Evolutionary conservation across 2,329 filamentous ascomycete species (phyloP), one percentile per base, ranked within the genome.

Genomic region (Sporothrix schenckii): DNA sequence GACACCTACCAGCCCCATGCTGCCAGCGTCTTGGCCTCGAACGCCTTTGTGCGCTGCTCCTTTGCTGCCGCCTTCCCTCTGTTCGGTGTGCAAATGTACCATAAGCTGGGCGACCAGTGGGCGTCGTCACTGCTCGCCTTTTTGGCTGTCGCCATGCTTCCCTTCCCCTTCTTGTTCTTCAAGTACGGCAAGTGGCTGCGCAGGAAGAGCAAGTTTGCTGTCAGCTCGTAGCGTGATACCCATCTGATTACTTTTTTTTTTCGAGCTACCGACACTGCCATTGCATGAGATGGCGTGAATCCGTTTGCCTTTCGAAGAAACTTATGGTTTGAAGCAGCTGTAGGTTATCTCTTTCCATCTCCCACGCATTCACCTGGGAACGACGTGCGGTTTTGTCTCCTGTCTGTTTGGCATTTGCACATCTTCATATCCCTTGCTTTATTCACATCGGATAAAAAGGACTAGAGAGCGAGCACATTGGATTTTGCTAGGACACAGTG

Each of bases 11-110:
- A 91, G 69, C 80, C 88, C 34, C 93, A 92, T 77, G 91, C 91
- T 34, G 91, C 91, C 61, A 89, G 86, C 71, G 92, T 93, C 4
- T 84, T 97, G 79, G 92, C 93, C 14, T 92, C 93, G 58, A 95
- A 97, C 76, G 91, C 90, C 61, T 92, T 95, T 78, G 87, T 91
- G 70, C 86, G 94, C 68, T 93, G 90, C 73, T 83, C 85, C 24
- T 95, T 96, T 82, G 93, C 91, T 7, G 92, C 92, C 68, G 87
- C 88, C 3, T 94, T 94, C 75, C 91, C 91, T 16, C 81, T 93
- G 2, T 93, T 94, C 77, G 90, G 90, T 19, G 85, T 87, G 39
- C 90, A 89, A 74, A 88, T 94, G 89, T 94, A 93, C 76, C 78
- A 86, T 10, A 84, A 81, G 34, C 82, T 94, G 30, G 91, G 91